Conservation (phyloP, 257 asterid species). For the Coffea canephora region DNA sequence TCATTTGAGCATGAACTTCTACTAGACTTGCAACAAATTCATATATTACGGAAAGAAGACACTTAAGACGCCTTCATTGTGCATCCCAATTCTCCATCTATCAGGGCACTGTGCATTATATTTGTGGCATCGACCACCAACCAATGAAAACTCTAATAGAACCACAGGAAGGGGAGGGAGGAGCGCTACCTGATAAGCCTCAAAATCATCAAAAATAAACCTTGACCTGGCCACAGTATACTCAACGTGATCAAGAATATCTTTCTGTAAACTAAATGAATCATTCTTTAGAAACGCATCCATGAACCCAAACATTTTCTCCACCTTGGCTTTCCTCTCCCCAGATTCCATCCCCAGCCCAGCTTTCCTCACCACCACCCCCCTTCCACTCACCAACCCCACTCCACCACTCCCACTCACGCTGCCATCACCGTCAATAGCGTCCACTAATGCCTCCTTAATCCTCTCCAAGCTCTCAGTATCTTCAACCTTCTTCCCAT, state of each 20-base stretch:
- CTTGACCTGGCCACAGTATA: slow-evolving; percentile 52
- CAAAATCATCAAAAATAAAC: slow-evolving; percentile 55
- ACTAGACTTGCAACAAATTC: neutral
- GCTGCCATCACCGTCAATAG: slow-evolving; percentile 28
- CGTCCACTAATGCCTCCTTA: slow-evolving; percentile 39
- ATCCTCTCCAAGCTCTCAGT: slow-evolving; percentile 34
- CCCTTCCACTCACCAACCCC: slow-evolving; percentile 37
- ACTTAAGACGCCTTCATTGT: neutral
- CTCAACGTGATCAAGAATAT: slow-evolving; percentile 51
- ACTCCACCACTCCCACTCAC: neutral
- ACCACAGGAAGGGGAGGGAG: neutral
- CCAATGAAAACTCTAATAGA: neutral
- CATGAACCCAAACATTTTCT: slow-evolving; percentile 45
- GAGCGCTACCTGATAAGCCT: slow-evolving; percentile 45
- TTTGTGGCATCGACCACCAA: neutral
- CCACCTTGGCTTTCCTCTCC: slow-evolving; percentile 33
- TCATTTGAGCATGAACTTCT: neutral
- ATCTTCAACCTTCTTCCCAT: slow-evolving; percentile 37
- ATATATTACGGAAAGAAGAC: neutral
- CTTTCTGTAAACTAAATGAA: slow-evolving; percentile 42
- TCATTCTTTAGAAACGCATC: slow-evolving; percentile 45
- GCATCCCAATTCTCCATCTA: neutral
- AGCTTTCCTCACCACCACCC: slow-evolving; percentile 43
- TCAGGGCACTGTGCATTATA: neutral
- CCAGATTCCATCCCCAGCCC: slow-evolving; percentile 40